Evolutionary conservation across 495 filamentous ascomycete species (phyloP).

Genomic region (Talaromyces borbonicus): DNA sequence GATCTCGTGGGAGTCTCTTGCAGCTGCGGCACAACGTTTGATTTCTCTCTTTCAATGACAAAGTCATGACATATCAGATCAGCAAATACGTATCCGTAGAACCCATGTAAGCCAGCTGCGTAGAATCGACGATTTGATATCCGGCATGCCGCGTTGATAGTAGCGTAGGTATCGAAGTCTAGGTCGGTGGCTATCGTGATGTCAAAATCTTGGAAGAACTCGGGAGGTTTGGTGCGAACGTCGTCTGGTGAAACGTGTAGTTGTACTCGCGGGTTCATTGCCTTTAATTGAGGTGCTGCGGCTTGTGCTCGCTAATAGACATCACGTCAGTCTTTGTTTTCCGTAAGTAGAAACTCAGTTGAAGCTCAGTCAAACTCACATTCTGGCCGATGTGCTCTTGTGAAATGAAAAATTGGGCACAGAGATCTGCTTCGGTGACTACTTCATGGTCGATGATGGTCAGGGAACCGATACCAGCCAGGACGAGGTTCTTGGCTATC

Average conservation of each 20-base stretch:
- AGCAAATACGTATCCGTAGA: conserved; percentile 92
- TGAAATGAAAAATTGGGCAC: conserved; percentile 80
- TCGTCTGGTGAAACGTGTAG: conserved; percentile 58
- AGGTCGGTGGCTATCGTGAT: conserved; percentile 88
- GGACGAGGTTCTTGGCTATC: conserved; percentile 93
- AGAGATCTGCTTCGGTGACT: conserved; percentile 73
- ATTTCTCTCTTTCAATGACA: conserved; percentile 72
- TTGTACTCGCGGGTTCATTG: conserved; percentile 83
- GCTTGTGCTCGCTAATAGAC: conserved; percentile 64
- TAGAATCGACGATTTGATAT: conserved; percentile 73
- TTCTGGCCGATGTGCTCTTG: conserved; percentile 67
- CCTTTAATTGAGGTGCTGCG: conserved; percentile 64
- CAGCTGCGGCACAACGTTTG: conserved; percentile 56
- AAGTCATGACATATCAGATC: conserved; percentile 85
- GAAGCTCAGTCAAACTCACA: conserved; percentile 29
- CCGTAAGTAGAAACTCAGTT: not conserved
- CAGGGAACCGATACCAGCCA: conserved; percentile 86
- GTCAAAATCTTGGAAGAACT: conserved; percentile 70
- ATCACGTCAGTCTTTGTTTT: not conserved
- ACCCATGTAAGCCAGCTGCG: conserved; percentile 74
- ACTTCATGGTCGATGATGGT: conserved; percentile 76
- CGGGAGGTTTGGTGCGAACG: conserved; percentile 51
- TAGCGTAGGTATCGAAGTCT: conserved; percentile 56
- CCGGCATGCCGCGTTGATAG: conserved; percentile 75
- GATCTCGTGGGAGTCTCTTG: conserved; percentile 72